phyloP scores from a whole-genome alignment of 257 asterid genomes.

The Solanum okadae region DNA sequence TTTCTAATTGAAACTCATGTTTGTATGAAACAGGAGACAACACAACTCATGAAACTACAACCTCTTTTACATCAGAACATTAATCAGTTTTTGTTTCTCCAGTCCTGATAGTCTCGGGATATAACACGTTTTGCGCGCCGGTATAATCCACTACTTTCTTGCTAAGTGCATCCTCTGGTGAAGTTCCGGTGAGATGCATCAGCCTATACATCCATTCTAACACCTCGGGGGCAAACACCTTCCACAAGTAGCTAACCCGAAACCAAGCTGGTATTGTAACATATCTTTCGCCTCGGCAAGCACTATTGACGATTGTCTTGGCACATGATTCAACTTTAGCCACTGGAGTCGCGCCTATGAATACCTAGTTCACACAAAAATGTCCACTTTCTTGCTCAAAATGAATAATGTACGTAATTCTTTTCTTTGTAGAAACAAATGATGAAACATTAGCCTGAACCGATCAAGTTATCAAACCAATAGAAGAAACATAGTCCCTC shows the following conservation, averaged over 20 bases:
- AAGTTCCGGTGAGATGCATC: not conserved
- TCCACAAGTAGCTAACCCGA: slow-evolving; percentile 20
- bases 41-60: not conserved
- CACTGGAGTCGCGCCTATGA: slow-evolving; percentile 11
- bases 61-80: not conserved
- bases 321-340: slow-evolving; percentile 11
- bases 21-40: not conserved
- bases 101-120: slow-evolving; percentile 15
- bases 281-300: slow-evolving; percentile 22
- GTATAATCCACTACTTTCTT: slow-evolving; percentile 20
- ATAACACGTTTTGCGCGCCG: slow-evolving; percentile 6
- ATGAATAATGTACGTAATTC: not conserved
- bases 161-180: slow-evolving; percentile 6
- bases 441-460: not conserved
- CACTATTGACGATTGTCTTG: slow-evolving; percentile 15
- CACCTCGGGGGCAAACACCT: slow-evolving; percentile 19
- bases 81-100: slow-evolving; percentile 7
- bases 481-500: not conserved
- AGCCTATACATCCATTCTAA: slow-evolving; percentile 12
- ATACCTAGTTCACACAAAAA: slow-evolving; percentile 4
- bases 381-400: not conserved
- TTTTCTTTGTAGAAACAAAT: not conserved
- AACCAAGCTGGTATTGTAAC: slow-evolving; percentile 31
- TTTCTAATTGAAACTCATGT: not conserved
- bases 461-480: not conserved